Conservation (phyloP, 2,329 filamentous ascomycete species). For the Penicillium sp. region DNA sequence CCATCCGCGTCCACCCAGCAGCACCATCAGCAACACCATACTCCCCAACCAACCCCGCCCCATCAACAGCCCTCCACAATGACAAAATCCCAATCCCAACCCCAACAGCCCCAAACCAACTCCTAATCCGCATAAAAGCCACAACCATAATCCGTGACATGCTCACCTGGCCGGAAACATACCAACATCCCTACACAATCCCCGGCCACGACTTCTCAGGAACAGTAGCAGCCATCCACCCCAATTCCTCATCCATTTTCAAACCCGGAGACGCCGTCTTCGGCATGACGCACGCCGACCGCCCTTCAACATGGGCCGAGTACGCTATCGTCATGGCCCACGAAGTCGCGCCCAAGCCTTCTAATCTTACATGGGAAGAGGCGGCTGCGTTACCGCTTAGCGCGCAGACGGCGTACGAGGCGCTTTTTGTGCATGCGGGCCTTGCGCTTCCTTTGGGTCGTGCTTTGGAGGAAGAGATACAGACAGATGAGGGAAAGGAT, state of each 20-base stretch:
- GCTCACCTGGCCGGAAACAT: conserved; percentile 33
- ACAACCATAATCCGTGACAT: conserved; percentile 26
- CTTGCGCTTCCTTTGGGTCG: conserved; percentile 7
- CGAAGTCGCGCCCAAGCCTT: conserved; percentile 28
- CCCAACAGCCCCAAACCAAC: conserved; percentile 15
- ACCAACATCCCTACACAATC: conserved; percentile 20
- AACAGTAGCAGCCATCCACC: conserved; percentile 11
- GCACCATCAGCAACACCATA: conserved; percentile 11
- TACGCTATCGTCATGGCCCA: conserved; percentile 24
- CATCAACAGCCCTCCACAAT: conserved; percentile 20
- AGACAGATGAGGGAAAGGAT: not conserved
- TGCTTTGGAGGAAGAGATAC: not conserved
- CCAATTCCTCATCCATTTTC: conserved; percentile 6
- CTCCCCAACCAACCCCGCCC: conserved; percentile 30
- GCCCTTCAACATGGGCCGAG: conserved; percentile 29
- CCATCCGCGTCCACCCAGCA: conserved; percentile 25
- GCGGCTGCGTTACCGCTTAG: conserved; percentile 32
- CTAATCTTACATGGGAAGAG: conserved; percentile 18
- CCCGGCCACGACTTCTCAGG: conserved; percentile 27
- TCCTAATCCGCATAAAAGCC: conserved; percentile 26
- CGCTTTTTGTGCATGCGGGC: conserved; percentile 31
- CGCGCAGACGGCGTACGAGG: conserved; percentile 33
- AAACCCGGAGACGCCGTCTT: conserved; percentile 31
- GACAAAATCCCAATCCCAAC: conserved; percentile 24
- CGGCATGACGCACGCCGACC: conserved; percentile 26